Base-by-base conservation (phyloP, 768 basidiomycete species). In the Boletus barrowsii region DNA sequence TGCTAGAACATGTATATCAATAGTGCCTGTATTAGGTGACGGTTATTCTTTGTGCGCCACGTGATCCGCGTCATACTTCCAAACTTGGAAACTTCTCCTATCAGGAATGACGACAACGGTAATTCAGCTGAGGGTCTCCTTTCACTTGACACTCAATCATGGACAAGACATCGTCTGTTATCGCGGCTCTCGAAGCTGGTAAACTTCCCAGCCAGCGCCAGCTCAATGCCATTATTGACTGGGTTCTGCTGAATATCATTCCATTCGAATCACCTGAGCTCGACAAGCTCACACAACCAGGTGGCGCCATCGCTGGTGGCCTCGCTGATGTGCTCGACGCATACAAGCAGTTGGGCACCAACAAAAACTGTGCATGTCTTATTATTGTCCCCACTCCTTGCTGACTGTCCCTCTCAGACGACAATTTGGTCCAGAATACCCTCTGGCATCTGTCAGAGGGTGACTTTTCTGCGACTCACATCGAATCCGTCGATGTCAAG, bases 121-220 rank as follows among this genome's bases (percentile, higher is more conserved):
- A 35, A 3, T 35, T 35, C 33, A 11, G 6, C 33, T 35, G 4
- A 14, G 6, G n/a, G 37, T 17, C 17, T 17, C n/a, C n/a, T 39
- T 1, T 17, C n/a, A 8, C 37, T 18, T 9, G 17, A 36, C 17
- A 46, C 47, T 36, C 32, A 10, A 47, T n/a, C 54, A 88, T 89
- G 86, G 84, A 90, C 53, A 82, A 80, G 72, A 56, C 78, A 45
- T 75, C 84, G 17, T 83, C 83, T 36, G 62, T 88, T 24, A 65
- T 85, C 53, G 88, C 84, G 44, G 88, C 88, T 9, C 69, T 89
- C 61, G 78, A 83, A 57, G 86, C 86, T 17, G 86, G 86, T 20
- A 90, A 90, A 64, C 72, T 88, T 5, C 88, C 88, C 17, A 76
- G 76, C 2, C 83, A 86, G 11, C 67, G 78, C 29, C 88, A 90